Base-by-base conservation (phyloP, 2,329 filamentous ascomycete species). In the Lasiodiplodia citricola region DNA sequence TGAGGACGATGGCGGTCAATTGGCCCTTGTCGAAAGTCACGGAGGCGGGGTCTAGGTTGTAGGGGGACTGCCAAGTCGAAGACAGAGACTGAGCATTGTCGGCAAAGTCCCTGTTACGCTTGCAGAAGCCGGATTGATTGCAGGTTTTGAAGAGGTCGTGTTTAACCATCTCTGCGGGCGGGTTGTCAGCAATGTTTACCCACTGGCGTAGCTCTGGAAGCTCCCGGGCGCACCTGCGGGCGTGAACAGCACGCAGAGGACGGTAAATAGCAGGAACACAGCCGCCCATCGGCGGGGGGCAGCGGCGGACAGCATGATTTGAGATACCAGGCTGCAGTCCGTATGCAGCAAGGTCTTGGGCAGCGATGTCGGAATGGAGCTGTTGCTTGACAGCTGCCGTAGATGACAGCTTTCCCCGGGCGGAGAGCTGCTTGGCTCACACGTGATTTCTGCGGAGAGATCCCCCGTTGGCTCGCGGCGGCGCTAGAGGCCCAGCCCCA, bases 141-240 rank as follows among this genome's bases (percentile, higher is more conserved):
- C 96, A 99, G 75, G 92, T 97, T 79, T 98, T 99, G 87, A 98
- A 99, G 80, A 97, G 94, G 75, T 97, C 90, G 78, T 97, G 92
- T 83, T 99, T 99, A 65, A 99, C 96, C 11, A 35, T 35, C 62
- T 57, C 52, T 66, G 62, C 25, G n/a, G 11, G 66, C 67, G 47
- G 71, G 50, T 35, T 60, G n/a, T 66, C 31, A 71, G 70, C 41
- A 14, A 31, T 7, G 4, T 18, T 3, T 13, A 21, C 6, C 44
- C 6, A 8, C n/a, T 31, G 51, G 5, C 37, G 52, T 47, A 60
- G 68, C 54, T 52, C 54, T 54, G 51, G 28, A 51, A 69, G 56
- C 65, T 69, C 52, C 44, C 50, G 37, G 16, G 66, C 79, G 60
- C 77, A 81, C 80, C 75, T 72, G 73, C 78, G 70, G 78, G 77